Conservation (phyloP, 257 asterid species). For the Solanum infundibuliforme region DNA sequence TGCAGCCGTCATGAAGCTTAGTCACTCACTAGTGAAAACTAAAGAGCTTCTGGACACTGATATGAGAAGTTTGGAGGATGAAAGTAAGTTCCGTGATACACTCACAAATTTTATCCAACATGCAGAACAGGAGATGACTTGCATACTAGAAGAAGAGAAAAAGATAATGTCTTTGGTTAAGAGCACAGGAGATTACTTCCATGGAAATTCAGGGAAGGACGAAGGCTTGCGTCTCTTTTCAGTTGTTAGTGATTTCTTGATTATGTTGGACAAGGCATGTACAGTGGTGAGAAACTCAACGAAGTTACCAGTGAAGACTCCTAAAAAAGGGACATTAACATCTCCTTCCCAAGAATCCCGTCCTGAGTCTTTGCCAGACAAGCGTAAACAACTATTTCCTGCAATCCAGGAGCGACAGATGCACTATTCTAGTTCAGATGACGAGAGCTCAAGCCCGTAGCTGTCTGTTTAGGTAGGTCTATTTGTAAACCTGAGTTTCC, state of each 20-base stretch:
- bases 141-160: conserved; percentile 49
- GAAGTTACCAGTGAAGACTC: conserved; percentile 23
- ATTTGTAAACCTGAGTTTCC: not conserved
- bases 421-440: conserved; percentile 58
- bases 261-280: conserved; percentile 69
- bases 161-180: conserved; percentile 57
- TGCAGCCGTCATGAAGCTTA: conserved; percentile 34
- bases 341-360: conserved; percentile 44
- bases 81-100: conserved; percentile 30
- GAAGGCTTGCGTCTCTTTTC: conserved; percentile 60
- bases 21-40: conserved; percentile 27
- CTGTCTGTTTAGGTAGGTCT: not conserved
- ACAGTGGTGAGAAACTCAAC: conserved; percentile 36
- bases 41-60: conserved; percentile 45
- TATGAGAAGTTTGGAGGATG: conserved; percentile 39
- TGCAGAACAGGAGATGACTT: conserved; percentile 40
- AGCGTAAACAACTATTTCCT: conserved; percentile 45
- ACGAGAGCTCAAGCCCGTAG: conserved; percentile 28
- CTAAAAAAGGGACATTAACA: conserved; percentile 22
- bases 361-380: conserved; percentile 31
- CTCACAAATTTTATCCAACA: conserved; percentile 34
- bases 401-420: conserved; percentile 49
- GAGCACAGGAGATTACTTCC: conserved; percentile 84
- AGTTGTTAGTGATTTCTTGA: conserved; percentile 64
- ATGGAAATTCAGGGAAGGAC: conserved; percentile 60